Percentiles rank a stretch among this genome's conserved stretches.
phyloP scores from a whole-genome alignment of 495 filamentous ascomycete species.

The Cercophora scortea region DNA sequence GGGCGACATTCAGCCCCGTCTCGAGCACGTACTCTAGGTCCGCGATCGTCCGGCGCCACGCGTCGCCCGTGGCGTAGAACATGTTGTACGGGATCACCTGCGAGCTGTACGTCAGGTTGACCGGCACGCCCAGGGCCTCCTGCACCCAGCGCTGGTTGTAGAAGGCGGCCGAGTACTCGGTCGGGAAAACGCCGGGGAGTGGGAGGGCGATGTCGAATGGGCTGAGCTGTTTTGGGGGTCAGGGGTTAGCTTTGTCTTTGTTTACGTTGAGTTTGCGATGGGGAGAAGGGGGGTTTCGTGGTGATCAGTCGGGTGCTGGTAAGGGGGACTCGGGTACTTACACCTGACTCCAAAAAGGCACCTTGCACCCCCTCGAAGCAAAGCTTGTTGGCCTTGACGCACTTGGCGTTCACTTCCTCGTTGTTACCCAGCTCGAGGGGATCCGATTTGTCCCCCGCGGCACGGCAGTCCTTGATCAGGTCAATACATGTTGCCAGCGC shows the following conservation, averaged over 20 bases:
- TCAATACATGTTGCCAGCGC: constrained; percentile 12
- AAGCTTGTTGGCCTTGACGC: not conserved
- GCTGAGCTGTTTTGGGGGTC: not conserved
- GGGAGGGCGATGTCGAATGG: constrained; percentile 50
- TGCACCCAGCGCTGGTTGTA: constrained; percentile 52
- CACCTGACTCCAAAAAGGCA: not conserved
- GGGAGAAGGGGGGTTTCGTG: too few relatives aligned
- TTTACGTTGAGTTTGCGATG: too few relatives aligned
- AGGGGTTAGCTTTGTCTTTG: too few relatives aligned
- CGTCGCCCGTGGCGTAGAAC: constrained; percentile 32
- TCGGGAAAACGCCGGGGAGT: constrained; percentile 53
- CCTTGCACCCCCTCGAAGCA: constrained; percentile 1
- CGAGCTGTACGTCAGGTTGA: constrained; percentile 52
- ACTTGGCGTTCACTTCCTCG: not conserved
- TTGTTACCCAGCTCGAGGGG: not conserved
- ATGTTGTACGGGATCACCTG: constrained; percentile 23
- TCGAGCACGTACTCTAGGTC: constrained; percentile 47
- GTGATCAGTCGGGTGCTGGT: too few relatives aligned
- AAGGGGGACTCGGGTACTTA: too few relatives aligned
- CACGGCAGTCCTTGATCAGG: constrained; percentile 40
- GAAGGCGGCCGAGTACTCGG: constrained; percentile 49
- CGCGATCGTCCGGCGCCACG: constrained; percentile 33
- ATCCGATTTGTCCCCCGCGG: constrained; percentile 2
- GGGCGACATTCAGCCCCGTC: constrained; percentile 48
- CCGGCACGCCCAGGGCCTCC: constrained; percentile 51